Conservation (phyloP, 1,284 basidiomycete species). For the Pseudozyma tsukubaensis region DNA sequence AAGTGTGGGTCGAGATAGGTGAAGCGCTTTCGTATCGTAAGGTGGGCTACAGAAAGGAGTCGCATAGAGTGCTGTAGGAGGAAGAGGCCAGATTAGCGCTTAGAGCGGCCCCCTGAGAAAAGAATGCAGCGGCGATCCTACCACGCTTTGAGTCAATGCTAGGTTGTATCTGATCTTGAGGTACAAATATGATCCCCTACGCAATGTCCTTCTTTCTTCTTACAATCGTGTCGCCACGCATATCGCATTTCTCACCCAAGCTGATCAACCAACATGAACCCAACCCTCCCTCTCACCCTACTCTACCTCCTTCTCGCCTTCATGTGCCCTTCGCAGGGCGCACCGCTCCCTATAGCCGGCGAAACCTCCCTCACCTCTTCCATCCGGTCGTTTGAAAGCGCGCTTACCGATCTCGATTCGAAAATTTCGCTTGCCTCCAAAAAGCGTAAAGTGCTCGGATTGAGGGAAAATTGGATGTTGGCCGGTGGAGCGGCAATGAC, state of each 20-base stretch:
- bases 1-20: no score
- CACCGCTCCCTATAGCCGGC: neutral
- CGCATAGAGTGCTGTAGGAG: no score
- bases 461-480: conserved; percentile 1
- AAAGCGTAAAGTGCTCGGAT: neutral
- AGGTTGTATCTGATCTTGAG: no score
- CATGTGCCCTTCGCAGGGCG: neutral
- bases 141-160: no score
- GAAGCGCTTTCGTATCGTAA: no score
- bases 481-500: conserved; percentile 6
- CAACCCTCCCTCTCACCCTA: neutral
- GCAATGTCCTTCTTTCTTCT: no score
- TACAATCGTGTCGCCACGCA: no score
- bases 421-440: neutral
- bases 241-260: neutral
- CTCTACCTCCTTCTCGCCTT: neutral
- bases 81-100: no score
- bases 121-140: no score
- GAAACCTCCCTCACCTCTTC: conserved; percentile 1
- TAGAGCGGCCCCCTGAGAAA: no score
- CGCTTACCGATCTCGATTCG: conserved; percentile 8
- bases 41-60: no score
- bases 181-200: no score
- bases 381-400: conserved; percentile 12
- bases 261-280: neutral